Conservation (phyloP, 148 eudicot species). For the Persicaria tinctoria region DNA sequence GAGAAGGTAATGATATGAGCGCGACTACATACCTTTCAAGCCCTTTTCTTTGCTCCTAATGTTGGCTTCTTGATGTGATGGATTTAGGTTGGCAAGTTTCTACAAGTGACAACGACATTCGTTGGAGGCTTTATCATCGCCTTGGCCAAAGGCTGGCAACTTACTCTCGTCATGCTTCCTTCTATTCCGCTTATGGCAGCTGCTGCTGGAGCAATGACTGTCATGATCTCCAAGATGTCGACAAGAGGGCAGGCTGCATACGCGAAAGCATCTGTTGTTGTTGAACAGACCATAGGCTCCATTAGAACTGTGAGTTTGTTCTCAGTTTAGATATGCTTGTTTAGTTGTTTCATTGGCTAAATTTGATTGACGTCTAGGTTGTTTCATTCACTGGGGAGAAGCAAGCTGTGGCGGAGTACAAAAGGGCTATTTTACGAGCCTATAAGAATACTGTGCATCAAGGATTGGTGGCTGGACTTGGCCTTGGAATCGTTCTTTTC, state of each 20-base stretch:
- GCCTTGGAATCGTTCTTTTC: conserved; percentile 33
- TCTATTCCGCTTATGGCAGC: conserved; percentile 35
- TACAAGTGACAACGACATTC: conserved; percentile 38
- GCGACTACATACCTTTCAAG: neutral
- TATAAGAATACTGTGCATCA: conserved; percentile 28
- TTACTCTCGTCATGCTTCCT: conserved; percentile 40
- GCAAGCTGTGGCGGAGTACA: conserved; percentile 38
- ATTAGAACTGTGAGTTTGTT: conserved; percentile 43
- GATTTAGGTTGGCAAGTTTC: conserved; percentile 45
- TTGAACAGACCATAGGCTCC: conserved; percentile 53
- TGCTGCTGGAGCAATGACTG: conserved; percentile 30
- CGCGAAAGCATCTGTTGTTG: conserved; percentile 49
- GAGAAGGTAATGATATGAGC: conserved; percentile 22
- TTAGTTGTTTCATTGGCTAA: neutral
- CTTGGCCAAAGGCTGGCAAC: conserved; percentile 52
- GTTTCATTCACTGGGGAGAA: conserved; percentile 33
- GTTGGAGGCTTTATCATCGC: conserved; percentile 54
- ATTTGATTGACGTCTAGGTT: neutral
- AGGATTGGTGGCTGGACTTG: conserved; percentile 45
- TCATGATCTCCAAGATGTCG: conserved; percentile 37
- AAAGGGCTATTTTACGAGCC: conserved; percentile 29
- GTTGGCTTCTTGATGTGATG: conserved; percentile 1
- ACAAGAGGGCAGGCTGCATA: conserved; percentile 41
- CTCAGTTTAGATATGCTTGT: neutral
- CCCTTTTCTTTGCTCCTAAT: neutral